Evolutionary conservation across 1,284 basidiomycete genomes (phyloP), one percentile per base, ranked within the genome.

Genomic region (Athelia psychrophila): DNA sequence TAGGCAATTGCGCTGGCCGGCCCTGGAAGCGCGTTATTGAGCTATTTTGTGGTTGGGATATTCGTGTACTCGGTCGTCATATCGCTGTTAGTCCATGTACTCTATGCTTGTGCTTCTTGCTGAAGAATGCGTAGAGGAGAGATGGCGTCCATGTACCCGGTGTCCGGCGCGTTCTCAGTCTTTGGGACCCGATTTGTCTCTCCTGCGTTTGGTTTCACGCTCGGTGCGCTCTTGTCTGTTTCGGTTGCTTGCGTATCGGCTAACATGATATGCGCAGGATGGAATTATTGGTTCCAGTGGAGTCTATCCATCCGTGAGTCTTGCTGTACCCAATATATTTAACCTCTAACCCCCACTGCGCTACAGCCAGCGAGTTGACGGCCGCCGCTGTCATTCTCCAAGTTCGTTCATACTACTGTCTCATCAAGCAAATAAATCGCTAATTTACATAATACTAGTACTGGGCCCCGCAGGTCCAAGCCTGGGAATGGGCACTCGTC

Each of bases 221-320:
- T 79, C 24, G 77, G 77, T 77, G 48, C 59, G 59, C 13, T 57
- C 54, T 3, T 45, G 32, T 24, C 20, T 44, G 18, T 30, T 27
- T 16, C 35, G 1, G 23, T 6, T 42, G 6, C 38, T 12, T 6
- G 4, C 6, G 6, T 32, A 47, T n/a, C 3, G 19, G 9, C 46
- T 61, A 46, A 55, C 42, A 24, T 18, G 4, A 25, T 8, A 33
- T 18, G 23, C n/a, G 44, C 42, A 79, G 78, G 74, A 0, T 74
- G 78, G 76, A 79, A 76, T 61, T 78, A 81, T 55, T 81, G 77
- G 74, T 60, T 80, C n/a, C 77, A 78, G 59, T 79, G 80, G 72
- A 68, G 64, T 36, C 53, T 74, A 40, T 66, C 73, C 2, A 74
- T 74, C 54, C 71, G 73, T 74, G 57, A 59, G 72, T 19, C 49